These are phyloP conservation scores for Astrothelium subdiscretum DNA, from an alignment of 495 filamentous ascomycete species.

Conservation along the genomic window DNA sequence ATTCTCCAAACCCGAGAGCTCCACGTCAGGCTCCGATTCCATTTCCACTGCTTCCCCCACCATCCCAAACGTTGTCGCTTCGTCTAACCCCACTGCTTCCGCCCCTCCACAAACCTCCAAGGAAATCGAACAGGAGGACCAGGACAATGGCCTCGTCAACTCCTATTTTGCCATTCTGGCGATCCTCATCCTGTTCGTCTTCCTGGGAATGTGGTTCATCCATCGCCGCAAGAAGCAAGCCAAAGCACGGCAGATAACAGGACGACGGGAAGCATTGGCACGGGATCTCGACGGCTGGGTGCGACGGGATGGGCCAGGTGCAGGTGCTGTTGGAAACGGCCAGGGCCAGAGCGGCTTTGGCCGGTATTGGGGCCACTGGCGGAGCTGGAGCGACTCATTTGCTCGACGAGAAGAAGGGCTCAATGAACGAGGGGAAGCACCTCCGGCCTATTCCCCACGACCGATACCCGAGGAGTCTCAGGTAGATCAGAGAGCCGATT, in stretches of 20 bases:
- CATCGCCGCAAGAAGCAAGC: constrained; percentile 18
- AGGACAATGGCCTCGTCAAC: constrained; percentile 18
- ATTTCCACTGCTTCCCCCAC: constrained; percentile 2
- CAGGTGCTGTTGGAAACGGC: not conserved
- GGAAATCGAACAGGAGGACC: not conserved
- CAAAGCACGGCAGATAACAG: constrained; percentile 14
- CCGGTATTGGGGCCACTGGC: constrained; percentile 18
- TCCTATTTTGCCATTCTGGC: constrained; percentile 34
- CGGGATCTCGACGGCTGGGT: constrained; percentile 26
- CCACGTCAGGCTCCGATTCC: not conserved
- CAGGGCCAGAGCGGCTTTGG: not conserved
- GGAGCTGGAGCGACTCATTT: constrained; percentile 18
- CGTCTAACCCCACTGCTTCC: constrained; percentile 1
- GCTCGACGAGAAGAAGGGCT: constrained; percentile 28
- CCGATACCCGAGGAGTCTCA: not conserved
- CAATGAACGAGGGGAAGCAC: constrained; percentile 32
- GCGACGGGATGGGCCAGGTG: constrained; percentile 8
- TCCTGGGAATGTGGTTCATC: constrained; percentile 17
- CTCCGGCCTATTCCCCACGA: constrained; percentile 28
- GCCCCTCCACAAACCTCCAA: not conserved
- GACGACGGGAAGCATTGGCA: constrained; percentile 24
- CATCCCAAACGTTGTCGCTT: not conserved
- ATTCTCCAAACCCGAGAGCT: not conserved
- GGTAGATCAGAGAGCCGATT: too few relatives aligned
- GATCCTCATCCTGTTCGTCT: constrained; percentile 20